phyloP scores from a whole-genome alignment of 352 stramenopile genomes.

The Globisporangium nunn region DNA sequence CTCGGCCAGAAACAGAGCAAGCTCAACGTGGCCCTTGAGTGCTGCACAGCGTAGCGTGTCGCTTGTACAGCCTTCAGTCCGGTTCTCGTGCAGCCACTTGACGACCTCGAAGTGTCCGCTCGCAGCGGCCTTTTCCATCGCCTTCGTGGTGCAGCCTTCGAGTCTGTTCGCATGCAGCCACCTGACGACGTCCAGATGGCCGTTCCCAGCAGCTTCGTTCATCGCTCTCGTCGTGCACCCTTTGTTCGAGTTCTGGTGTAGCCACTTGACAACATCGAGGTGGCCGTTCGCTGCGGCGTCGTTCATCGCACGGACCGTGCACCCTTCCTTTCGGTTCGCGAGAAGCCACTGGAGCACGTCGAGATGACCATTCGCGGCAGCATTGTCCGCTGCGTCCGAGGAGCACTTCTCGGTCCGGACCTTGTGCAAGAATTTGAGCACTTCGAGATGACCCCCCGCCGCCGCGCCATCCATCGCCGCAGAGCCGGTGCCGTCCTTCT shows the following conservation, averaged over 20 bases:
- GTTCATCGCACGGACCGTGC: background rate
- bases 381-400: background rate
- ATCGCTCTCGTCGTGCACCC: background rate
- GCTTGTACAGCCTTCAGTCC: background rate
- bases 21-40: background rate
- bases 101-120: background rate
- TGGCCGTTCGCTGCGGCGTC: background rate
- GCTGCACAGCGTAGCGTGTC: background rate
- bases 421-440: background rate
- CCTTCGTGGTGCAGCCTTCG: background rate
- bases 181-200: background rate
- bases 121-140: background rate
- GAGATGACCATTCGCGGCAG: background rate
- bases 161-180: background rate
- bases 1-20: background rate
- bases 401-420: background rate
- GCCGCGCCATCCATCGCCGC: slow-evolving; percentile 1
- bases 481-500: background rate
- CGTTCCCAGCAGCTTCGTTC: background rate
- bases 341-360: background rate
- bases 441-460: background rate
- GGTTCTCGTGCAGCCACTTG: background rate
- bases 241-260: background rate
- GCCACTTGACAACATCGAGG: background rate
- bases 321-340: background rate